These are phyloP conservation scores for Dichotomopilus funicola DNA, from an alignment of 2,329 filamentous ascomycete genomes.

Conservation along the genomic window DNA sequence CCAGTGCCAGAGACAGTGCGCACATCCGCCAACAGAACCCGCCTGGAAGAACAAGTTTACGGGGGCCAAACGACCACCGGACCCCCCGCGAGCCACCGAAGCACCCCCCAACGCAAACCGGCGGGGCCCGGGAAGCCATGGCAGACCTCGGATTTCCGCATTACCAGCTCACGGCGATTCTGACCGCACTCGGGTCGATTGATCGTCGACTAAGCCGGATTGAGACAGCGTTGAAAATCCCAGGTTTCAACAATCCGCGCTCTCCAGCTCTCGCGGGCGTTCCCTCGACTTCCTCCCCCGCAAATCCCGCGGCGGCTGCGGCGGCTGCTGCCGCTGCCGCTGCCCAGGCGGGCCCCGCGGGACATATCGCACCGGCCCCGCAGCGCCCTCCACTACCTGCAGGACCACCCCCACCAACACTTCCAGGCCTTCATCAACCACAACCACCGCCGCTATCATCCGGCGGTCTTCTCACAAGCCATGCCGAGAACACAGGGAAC, in stretches of 20 bases:
- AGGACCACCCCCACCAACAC: not conserved
- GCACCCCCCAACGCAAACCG: no score
- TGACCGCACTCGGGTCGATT: conserved; percentile 27
- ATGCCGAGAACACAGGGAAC: conserved; percentile 17
- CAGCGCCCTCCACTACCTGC: not conserved
- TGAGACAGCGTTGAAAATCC: conserved; percentile 22
- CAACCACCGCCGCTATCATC: not conserved
- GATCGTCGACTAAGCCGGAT: conserved; percentile 28
- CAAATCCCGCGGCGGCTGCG: conserved; percentile 2
- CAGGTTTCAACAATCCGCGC: conserved; percentile 4
- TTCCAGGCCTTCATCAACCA: not conserved
- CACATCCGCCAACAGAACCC: no score
- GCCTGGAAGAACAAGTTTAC: no score
- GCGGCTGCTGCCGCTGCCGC: no score
- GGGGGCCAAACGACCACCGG: no score
- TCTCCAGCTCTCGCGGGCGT: no score
- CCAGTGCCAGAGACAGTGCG: no score
- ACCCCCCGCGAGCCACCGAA: no score
- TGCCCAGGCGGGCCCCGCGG: conserved; percentile 7
- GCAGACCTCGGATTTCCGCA: conserved; percentile 18
- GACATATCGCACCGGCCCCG: conserved; percentile 2
- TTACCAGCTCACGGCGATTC: conserved; percentile 20
- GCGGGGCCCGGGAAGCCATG: no score
- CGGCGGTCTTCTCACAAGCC: not conserved
- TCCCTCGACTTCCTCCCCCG: conserved; percentile 1